These are phyloP conservation scores for Helminthosporium solani DNA, from an alignment of 2,329 filamentous ascomycete species.

Conservation along the genomic window DNA sequence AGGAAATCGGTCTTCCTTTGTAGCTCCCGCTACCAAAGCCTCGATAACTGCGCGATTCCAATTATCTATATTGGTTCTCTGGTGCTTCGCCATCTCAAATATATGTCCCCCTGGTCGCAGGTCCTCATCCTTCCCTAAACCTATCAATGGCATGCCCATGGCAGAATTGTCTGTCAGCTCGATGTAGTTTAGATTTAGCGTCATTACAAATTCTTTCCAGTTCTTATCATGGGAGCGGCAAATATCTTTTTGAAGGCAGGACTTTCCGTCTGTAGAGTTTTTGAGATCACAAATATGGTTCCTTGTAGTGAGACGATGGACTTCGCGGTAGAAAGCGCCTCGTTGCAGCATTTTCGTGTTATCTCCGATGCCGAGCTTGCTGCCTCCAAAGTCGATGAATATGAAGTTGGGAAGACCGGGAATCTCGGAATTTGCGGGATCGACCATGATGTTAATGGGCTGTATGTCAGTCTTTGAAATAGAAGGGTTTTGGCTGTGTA, in stretches of 20 bases:
- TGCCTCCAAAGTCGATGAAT: neutral
- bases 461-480: neutral
- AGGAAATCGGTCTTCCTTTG: too few species aligned
- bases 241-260: neutral
- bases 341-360: neutral
- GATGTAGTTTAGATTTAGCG: neutral
- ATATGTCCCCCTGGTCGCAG: neutral
- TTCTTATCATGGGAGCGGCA: neutral
- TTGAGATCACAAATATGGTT: neutral
- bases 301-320: neutral
- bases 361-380: neutral
- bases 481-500: neutral
- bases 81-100: neutral
- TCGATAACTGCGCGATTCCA: neutral
- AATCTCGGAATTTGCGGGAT: neutral
- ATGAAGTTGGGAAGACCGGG: neutral
- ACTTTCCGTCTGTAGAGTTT: neutral
- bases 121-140: neutral
- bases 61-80: neutral
- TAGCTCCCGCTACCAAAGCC: neutral
- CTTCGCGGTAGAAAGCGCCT: neutral
- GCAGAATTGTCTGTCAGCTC: neutral
- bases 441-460: conserved; percentile 1
- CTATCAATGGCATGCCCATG: neutral
- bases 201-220: neutral